These are phyloP conservation scores for Xerocomus nothofagi DNA, from an alignment of 1,284 basidiomycete genomes.

Conservation along the genomic window DNA sequence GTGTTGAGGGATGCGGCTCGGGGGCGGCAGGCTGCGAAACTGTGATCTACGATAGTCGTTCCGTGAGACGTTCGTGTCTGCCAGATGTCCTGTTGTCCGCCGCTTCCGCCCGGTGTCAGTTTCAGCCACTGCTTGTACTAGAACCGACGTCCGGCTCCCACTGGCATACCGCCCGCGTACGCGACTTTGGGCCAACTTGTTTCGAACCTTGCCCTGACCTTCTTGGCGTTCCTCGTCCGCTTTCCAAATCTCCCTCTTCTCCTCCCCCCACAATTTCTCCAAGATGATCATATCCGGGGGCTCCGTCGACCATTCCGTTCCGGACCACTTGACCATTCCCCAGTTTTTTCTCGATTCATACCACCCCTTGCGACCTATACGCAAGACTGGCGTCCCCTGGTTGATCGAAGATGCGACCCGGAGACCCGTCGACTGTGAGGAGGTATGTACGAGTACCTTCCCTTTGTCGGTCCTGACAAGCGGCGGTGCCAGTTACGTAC, in stretches of 20 bases:
- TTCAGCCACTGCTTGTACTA: too few species aligned
- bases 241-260: too few species aligned
- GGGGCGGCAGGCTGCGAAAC: conserved; percentile 17
- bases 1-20: conserved; percentile 43
- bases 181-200: too few species aligned
- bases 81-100: too few species aligned
- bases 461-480: conserved; percentile 3
- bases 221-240: too few species aligned
- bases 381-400: conserved; percentile 51
- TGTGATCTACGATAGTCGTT: conserved; percentile 20
- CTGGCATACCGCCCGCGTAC: too few species aligned
- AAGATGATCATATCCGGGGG: conserved; percentile 41
- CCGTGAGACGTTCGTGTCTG: too few species aligned
- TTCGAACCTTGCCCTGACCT: too few species aligned
- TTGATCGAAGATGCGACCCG: conserved; percentile 66
- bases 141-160: too few species aligned
- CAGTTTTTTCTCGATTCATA: conserved; percentile 70
- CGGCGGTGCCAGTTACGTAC: conserved; percentile 42
- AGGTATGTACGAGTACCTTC: conserved; percentile 50
- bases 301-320: conserved; percentile 50
- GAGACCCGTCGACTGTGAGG: conserved; percentile 44
- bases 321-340: conserved; percentile 68
- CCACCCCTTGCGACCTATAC: conserved; percentile 49
- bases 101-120: too few species aligned
- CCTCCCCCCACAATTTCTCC: neutral